Evolutionary conservation across 1,284 basidiomycete species (phyloP).

Genomic region (Waitea zeae): DNA sequence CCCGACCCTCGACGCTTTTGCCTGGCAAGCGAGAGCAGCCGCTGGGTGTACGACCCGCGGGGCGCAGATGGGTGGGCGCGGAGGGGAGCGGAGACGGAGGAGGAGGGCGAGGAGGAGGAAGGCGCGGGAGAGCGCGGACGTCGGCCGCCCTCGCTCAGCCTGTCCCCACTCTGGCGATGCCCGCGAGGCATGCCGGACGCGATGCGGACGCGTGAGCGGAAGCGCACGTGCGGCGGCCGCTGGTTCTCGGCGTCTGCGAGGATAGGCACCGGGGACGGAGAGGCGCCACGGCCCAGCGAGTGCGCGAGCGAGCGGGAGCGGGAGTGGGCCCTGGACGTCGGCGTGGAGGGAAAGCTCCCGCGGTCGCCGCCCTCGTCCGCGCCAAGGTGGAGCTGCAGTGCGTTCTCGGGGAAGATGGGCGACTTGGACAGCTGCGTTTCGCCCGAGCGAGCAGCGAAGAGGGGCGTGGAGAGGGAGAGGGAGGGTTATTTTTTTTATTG

Average conservation of each 20-base stretch:
- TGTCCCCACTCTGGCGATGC: conserved; percentile 11
- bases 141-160: too few species aligned
- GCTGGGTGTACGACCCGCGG: conserved; percentile 23
- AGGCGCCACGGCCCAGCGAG: conserved; percentile 2
- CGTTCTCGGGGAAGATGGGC: conserved; percentile 3
- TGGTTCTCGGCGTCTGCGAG: conserved; percentile 4
- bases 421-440: conserved; percentile 2
- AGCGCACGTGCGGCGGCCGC: conserved; percentile 18
- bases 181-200: conserved; percentile 23
- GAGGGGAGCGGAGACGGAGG: conserved; percentile 56
- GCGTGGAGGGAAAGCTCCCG: not conserved
- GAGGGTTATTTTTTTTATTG: too few species aligned
- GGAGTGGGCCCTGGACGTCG: not conserved
- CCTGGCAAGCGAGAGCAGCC: conserved; percentile 33
- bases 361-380: too few species aligned
- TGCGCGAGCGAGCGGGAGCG: not conserved
- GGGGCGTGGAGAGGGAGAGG: too few species aligned
- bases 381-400: conserved; percentile 4
- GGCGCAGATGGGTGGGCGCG: conserved; percentile 36
- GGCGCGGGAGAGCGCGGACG: conserved; percentile 21
- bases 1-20: too few species aligned
- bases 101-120: conserved; percentile 42
- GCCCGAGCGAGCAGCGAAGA: too few species aligned
- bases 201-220: conserved; percentile 38
- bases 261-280: conserved; percentile 1